Evolutionary conservation across 2,329 filamentous ascomycete genomes (phyloP).

Genomic region (Colletotrichum sp.): DNA sequence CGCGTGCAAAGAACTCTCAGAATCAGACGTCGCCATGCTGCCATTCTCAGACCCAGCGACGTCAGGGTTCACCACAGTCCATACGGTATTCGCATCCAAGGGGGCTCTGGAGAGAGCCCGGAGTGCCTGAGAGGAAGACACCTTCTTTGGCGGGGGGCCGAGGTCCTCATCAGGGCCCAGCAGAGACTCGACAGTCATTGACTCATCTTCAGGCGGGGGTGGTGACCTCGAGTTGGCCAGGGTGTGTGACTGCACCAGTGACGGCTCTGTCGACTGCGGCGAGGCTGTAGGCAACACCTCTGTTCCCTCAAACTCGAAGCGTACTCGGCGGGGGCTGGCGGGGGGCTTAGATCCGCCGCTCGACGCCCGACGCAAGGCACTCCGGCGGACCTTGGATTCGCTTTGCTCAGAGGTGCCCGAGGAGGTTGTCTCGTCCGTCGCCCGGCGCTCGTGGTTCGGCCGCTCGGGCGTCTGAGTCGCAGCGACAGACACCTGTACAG

Average conservation of each 20-base stretch:
- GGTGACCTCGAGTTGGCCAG: conserved; percentile 27
- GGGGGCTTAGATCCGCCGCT: conserved; percentile 49
- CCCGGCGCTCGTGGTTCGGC: conserved; percentile 41
- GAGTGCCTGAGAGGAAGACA: conserved; percentile 61
- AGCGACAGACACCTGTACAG: background rate
- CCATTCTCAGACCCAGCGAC: conserved; percentile 10
- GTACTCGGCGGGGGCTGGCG: conserved; percentile 64
- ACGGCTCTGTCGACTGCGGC: conserved; percentile 46
- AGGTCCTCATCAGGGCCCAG: conserved; percentile 43
- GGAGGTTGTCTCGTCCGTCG: conserved; percentile 53
- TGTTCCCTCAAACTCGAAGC: conserved; percentile 65
- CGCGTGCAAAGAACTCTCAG: conserved; percentile 6
- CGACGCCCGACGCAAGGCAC: conserved; percentile 63
- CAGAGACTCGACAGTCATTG: conserved; percentile 33
- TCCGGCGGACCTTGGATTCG: conserved; percentile 54
- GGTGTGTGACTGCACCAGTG: conserved; percentile 30
- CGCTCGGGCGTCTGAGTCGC: conserved; percentile 27
- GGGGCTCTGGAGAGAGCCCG: conserved; percentile 57
- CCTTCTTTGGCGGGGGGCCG: conserved; percentile 53
- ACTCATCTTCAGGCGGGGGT: conserved; percentile 28
- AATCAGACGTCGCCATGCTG: conserved; percentile 10
- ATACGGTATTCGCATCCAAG: conserved; percentile 56
- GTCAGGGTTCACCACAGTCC: conserved; percentile 49
- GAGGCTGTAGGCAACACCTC: conserved; percentile 67
- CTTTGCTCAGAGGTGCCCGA: conserved; percentile 60